Evolutionary conservation across 495 filamentous ascomycete species (phyloP), one percentile per base, ranked within the genome.

Genomic region (Viridothelium virens): DNA sequence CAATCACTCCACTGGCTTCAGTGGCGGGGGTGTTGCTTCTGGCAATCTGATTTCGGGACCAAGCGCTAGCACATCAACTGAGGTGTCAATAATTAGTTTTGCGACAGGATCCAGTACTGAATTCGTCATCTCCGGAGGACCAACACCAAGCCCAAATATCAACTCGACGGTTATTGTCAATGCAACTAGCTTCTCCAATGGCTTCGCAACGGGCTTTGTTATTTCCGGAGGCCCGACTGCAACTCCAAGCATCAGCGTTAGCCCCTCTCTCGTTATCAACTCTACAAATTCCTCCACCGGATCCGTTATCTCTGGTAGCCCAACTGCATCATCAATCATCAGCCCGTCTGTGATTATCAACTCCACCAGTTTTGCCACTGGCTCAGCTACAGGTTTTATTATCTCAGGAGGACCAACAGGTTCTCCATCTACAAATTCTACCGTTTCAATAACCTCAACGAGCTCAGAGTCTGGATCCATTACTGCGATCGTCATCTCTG

Each of bases 111-210:
- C 31, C 7, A 59, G 53, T 18, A 59, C 53, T 36, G 53, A 36
- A 7, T 59, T 59, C 31, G 53, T 36, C 11, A 33, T 34, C 4
- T 59, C 53, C 0, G 53, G 53, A 4, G 53, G 53, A 9, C 53
- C 53, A 59, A 59, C 53, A 18, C 53, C 53, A 33, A 59, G 53
- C 31, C 53, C 31, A 18, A 59, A 53, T 53, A 14, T 53, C 16
- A 53, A 14, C 31, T 36, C 53, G 53, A 59, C 18, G 0, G 31
- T 59, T 1, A 36, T 34, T 14, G 14, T 36, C 0, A 53, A 18
- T 18, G 16, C 48, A 18, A 34, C 11, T 36, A 36, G 25, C 53
- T 59, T 59, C 36, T 18, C 53, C 14, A 59, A 18, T 36, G 53
- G 53, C 7, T 33, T 31, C 36, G 53, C 25, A 3, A 59, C 53